Conservation (phyloP, 1,139 yeast genomes). For the Candida anutae region DNA sequence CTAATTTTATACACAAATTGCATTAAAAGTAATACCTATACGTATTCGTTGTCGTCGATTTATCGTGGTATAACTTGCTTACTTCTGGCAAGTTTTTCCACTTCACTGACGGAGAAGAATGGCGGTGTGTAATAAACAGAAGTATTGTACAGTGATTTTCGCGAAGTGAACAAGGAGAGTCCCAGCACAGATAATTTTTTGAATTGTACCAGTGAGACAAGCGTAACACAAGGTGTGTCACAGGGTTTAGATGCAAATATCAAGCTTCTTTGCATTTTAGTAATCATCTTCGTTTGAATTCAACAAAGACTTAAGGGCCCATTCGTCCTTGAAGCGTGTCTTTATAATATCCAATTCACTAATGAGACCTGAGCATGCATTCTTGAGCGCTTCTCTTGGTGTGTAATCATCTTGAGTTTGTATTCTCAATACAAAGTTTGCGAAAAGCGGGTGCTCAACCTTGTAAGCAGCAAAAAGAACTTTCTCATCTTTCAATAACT, state of each 20-base stretch:
- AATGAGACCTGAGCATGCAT: conserved; percentile 80
- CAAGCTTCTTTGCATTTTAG: conserved; percentile 1
- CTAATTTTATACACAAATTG: no score
- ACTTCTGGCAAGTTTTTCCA: no score
- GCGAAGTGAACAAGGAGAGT: no score
- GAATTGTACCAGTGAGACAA: no score
- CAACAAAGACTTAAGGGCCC: conserved; percentile 78
- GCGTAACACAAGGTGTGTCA: no score
- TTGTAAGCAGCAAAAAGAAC: conserved; percentile 95
- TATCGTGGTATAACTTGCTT: no score
- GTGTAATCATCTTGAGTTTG: conserved; percentile 94
- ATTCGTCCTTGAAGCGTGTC: conserved; percentile 79
- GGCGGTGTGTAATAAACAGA: no score
- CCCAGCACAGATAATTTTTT: no score
- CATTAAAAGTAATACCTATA: no score
- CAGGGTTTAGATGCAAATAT: neutral
- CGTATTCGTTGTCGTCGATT: no score
- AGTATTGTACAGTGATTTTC: no score
- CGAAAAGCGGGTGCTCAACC: conserved; percentile 95
- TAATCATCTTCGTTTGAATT: conserved; percentile 46
- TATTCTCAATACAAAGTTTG: conserved; percentile 84
- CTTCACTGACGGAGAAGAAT: no score
- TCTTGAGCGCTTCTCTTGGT: conserved; percentile 83
- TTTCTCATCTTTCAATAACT: conserved; percentile 73
- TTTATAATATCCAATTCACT: conserved; percentile 69